These are phyloP conservation scores for Quercus berberidifolia DNA, from an alignment of 306 rosid species.

Conservation along the genomic window DNA sequence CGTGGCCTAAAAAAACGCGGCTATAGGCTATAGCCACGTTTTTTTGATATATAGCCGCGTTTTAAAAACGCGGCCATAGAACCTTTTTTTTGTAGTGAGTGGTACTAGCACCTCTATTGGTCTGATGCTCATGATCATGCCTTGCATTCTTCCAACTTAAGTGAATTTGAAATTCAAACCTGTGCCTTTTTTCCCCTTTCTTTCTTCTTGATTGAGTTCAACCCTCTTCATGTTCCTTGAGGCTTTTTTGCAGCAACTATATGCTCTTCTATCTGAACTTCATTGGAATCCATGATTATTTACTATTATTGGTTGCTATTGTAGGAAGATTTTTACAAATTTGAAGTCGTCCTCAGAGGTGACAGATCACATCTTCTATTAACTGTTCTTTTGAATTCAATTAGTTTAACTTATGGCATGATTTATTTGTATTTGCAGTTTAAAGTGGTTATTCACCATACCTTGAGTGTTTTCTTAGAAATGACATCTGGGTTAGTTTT, in stretches of 20 bases:
- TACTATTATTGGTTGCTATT: slow-evolving; percentile 60
- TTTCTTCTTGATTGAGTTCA: slow-evolving; percentile 5
- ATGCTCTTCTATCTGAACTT: slow-evolving; percentile 78
- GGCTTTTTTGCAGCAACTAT: slow-evolving; percentile 63
- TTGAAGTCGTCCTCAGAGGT: slow-evolving; percentile 80
- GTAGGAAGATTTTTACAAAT: slow-evolving; percentile 82
- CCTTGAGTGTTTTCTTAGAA: slow-evolving; percentile 88
- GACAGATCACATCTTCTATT: background rate
- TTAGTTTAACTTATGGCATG: background rate
- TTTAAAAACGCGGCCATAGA: no score
- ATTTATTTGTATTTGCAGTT: slow-evolving; percentile 46
- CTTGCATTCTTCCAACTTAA: slow-evolving; percentile 97
- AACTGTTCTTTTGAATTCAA: background rate
- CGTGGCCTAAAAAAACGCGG: no score
- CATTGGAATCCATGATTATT: slow-evolving; percentile 82
- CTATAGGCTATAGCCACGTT: no score
- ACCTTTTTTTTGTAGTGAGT: no score
- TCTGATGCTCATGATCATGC: slow-evolving; percentile 97
- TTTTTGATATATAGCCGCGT: no score
- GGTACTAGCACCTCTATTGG: background rate
- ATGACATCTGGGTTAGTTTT: slow-evolving; percentile 89
- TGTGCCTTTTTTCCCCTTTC: background rate
- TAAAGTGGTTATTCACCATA: slow-evolving; percentile 92
- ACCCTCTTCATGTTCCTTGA: background rate
- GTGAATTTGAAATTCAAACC: background rate